phyloP scores from a whole-genome alignment of 768 basidiomycete species.

The Stropharia rugosoannulata region DNA sequence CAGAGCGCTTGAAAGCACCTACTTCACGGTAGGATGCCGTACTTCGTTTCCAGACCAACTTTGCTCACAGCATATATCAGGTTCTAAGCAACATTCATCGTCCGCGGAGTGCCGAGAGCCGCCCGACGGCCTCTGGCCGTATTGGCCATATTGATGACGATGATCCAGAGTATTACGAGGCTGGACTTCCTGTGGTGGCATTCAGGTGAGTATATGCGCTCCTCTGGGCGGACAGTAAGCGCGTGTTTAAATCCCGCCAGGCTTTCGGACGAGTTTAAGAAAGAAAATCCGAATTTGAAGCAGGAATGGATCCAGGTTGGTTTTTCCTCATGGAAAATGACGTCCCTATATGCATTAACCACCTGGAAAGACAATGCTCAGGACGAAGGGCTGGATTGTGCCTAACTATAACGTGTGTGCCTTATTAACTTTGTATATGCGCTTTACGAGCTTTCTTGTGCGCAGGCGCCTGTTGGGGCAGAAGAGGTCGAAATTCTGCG shows the following conservation, averaged over 20 bases:
- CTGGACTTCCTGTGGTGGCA: slow-evolving; percentile 61
- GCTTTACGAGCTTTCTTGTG: not conserved
- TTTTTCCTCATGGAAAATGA: not conserved
- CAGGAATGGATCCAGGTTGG: slow-evolving; percentile 50
- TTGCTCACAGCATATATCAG: slow-evolving; percentile 15
- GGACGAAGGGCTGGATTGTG: slow-evolving; percentile 60
- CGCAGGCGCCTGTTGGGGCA: slow-evolving; percentile 46
- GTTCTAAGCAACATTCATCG: slow-evolving; percentile 51
- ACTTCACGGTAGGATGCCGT: slow-evolving; percentile 36
- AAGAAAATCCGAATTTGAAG: slow-evolving; percentile 51
- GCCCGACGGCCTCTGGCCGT: not conserved
- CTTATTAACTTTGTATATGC: not conserved
- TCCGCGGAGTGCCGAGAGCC: slow-evolving; percentile 23
- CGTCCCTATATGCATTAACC: slow-evolving; percentile 2
- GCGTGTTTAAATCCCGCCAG: slow-evolving; percentile 12
- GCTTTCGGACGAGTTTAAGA: slow-evolving; percentile 50
- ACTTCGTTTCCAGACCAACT: not conserved
- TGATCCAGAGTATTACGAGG: slow-evolving; percentile 45
- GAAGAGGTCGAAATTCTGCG: slow-evolving; percentile 58
- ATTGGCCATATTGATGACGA: slow-evolving; percentile 23
- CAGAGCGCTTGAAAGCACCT: slow-evolving; percentile 54
- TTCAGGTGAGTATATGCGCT: slow-evolving; percentile 36
- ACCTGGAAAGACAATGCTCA: slow-evolving; percentile 34
- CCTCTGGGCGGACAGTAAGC: not conserved
- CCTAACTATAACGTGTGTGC: slow-evolving; percentile 50